These are phyloP conservation scores for Naumovozyma baii DNA, from an alignment of 805 yeast genomes.

Conservation along the genomic window DNA sequence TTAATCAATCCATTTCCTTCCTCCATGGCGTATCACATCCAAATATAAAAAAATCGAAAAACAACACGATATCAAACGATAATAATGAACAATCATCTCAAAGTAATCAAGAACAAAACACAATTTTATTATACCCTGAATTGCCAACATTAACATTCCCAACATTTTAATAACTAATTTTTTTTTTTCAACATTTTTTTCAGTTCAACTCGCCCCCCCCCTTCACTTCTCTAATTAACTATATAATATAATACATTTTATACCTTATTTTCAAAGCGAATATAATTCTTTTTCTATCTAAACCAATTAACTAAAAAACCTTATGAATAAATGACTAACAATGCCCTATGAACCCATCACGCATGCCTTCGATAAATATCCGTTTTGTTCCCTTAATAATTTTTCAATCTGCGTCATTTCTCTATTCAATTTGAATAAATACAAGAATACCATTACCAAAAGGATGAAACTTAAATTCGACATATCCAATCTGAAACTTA, in stretches of 20 bases:
- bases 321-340: no score
- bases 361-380: no score
- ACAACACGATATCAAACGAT: background rate
- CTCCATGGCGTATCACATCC: conserved; percentile 5
- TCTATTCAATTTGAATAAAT: background rate
- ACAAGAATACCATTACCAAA: background rate
- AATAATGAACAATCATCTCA: no score
- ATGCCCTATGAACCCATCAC: no score
- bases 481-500: no score
- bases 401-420: background rate
- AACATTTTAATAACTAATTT: conserved; percentile 11
- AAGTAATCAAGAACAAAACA: background rate
- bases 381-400: background rate
- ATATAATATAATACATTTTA: no score
- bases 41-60: background rate
- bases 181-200: no score
- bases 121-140: conserved; percentile 17
- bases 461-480: no score
- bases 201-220: no score
- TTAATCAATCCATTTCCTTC: conserved; percentile 19
- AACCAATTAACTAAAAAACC: no score
- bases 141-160: conserved; percentile 19
- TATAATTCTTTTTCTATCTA: no score
- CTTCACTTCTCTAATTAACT: background rate
- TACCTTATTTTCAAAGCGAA: no score